Conservation (phyloP, 2,329 filamentous ascomycete species). For the Penicillium sumatraense region DNA sequence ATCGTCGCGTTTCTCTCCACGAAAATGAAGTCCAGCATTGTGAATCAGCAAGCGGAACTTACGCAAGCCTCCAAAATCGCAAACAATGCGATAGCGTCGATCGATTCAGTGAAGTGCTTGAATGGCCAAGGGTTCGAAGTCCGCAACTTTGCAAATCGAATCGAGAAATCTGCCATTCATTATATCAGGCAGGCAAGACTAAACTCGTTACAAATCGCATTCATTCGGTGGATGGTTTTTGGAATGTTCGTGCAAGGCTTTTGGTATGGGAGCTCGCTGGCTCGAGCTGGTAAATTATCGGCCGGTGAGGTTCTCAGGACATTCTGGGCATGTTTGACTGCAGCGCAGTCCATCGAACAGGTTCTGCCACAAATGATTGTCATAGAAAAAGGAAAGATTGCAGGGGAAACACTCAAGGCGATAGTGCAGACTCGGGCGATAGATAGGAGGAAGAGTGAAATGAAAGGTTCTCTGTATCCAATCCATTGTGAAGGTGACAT, state of each 20-base stretch:
- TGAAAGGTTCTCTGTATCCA: constrained; percentile 37
- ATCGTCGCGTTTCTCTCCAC: constrained; percentile 65
- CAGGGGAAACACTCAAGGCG: constrained; percentile 65
- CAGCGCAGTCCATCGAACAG: constrained; percentile 74
- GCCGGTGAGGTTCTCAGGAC: constrained; percentile 77
- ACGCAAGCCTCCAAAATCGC: constrained; percentile 72
- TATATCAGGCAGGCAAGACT: constrained; percentile 72
- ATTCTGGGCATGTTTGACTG: constrained; percentile 80
- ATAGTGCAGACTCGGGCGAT: constrained; percentile 43
- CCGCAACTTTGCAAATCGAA: constrained; percentile 64
- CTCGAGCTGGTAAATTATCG: constrained; percentile 61
- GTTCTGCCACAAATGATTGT: constrained; percentile 78
- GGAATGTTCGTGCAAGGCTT: constrained; percentile 86
- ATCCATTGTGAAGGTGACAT: constrained; percentile 67
- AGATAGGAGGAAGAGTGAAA: constrained; percentile 26
- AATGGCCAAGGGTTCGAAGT: constrained; percentile 75
- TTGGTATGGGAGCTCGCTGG: constrained; percentile 79
- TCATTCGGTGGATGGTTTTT: constrained; percentile 74
- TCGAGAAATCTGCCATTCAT: constrained; percentile 62
- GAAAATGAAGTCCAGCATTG: constrained; percentile 68
- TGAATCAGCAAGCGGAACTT: constrained; percentile 69
- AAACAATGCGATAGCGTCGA: constrained; percentile 70
- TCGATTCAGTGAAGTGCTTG: constrained; percentile 86
- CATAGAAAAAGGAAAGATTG: constrained; percentile 77
- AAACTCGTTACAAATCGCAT: constrained; percentile 73